Base-by-base conservation (phyloP, 2,329 filamentous ascomycete genomes). In the Biscogniauxia sp. region DNA sequence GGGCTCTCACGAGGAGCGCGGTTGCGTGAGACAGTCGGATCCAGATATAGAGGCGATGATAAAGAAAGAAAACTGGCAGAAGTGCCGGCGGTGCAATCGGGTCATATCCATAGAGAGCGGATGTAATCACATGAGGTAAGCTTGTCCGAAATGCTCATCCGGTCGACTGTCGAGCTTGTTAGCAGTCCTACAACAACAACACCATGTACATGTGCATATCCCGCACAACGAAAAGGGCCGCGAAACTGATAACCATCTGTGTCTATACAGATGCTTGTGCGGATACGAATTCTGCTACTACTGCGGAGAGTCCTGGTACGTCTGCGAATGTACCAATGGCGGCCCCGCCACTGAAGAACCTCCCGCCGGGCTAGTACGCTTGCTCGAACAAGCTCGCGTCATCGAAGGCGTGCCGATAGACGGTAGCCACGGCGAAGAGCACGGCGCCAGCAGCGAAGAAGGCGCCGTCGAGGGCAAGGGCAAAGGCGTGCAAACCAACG, bases 101-200 rank as follows among this genome's bases (percentile, higher is more conserved):
- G 60, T 63, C 15, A 11, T 65, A 17, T 41, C 32, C 1, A 20
- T 32, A 7, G 8, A 2, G 4, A 20, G 19, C 6, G 63, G 63
- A 45, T 65, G 61, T 11, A 28, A 51, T n/a, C 61, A 56, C 20
- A 60, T 63, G 5, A 20, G 0, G 63, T 63, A n/a, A 65, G 63
- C 57, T 58, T 58, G 50, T 28, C 1, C 13, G 9, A 32, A 13
- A 28, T 28, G 26, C 9, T 28, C 26, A 9, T 5, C 26, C 9
- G 26, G 26, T 28, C 9, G 26, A 28, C 26, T 5, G 28, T 13
- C 28, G 28, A 13, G 9, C 28, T 32, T 32, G 28, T 32, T 32
- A 32, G 28, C 11, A n/a, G 11, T 3, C 11, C n/a, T 45, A 15
- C 37, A 17, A 15, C 2, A 45, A 5, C 5, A 15, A 2, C 11